Base-by-base conservation (phyloP, 176 grass and related monocot genomes). In the Chrysopogon serrulatus region DNA sequence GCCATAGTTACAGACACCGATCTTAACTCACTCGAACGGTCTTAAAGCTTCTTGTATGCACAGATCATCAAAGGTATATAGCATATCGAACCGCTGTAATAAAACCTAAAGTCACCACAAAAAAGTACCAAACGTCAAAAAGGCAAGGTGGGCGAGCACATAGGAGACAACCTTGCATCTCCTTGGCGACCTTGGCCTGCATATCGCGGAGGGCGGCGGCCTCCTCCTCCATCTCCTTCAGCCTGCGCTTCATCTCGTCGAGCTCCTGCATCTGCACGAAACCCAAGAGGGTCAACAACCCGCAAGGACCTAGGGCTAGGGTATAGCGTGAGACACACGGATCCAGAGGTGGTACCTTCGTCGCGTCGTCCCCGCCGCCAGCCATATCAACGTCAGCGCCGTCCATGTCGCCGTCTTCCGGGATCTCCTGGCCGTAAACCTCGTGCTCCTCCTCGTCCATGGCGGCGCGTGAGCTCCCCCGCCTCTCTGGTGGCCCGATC, bases 401-500 rank as follows among this genome's bases (percentile, higher is more conserved):
- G 11, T 92, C 87, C 84, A 92, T 78, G 80, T 92, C 91, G 6
- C 84, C 91, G 76, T 94, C 90, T 82, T 85, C 92, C 30, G 92
- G 92, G 78, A 92, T 94, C 68, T 94, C 92, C 60, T 88, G 86
- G 16, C 90, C 90, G 84, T 94, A 92, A 2, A 94, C 92, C 74
- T 94, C 90, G 74, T 94, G 89, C 82, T 94, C 92, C 81, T 94
- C 92, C 30, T 94, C 92, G 77, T 94, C 87, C 92, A 92, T 94
- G 80, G 76, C 36, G 2, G 2, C 53, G 65, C 23, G 43, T 4
- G 34, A 24, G 28, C 49, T 47, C 28, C 21, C 3, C 11, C 26
- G 27, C 34, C 72, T 85, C 66, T 15, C 11, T 41, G 1, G 9
- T 18, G 41, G 41, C 19, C 18, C 82, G 85, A 85, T 82, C 86